phyloP scores from a whole-genome alignment of 148 eudicot genomes.

The Cornus florida region DNA sequence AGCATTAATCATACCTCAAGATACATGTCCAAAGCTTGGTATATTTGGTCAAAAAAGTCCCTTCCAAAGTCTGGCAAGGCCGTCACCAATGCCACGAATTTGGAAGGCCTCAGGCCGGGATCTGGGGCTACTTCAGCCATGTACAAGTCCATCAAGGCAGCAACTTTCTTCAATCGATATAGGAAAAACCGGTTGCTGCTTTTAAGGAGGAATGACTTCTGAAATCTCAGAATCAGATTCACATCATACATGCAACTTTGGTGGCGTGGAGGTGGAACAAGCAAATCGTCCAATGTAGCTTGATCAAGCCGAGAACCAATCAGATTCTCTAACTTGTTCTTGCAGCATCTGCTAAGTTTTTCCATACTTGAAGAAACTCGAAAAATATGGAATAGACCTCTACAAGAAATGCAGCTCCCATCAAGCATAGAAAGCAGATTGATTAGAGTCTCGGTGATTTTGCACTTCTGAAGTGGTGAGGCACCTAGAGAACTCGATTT shows the following conservation, averaged over 20 bases:
- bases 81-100: slow-evolving; percentile 40
- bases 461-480: slow-evolving; percentile 22
- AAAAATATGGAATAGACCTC: slow-evolving; percentile 36
- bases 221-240: slow-evolving; percentile 40
- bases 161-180: slow-evolving; percentile 41
- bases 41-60: slow-evolving; percentile 48
- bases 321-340: slow-evolving; percentile 37
- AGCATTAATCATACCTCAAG: slow-evolving; percentile 42
- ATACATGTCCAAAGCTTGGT: slow-evolving; percentile 48
- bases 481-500: slow-evolving; percentile 23
- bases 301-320: slow-evolving; percentile 61
- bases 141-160: slow-evolving; percentile 51
- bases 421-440: slow-evolving; percentile 40
- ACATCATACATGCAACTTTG: slow-evolving; percentile 38
- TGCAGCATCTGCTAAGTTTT: slow-evolving; percentile 24
- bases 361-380: slow-evolving; percentile 34
- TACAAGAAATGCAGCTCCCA: slow-evolving; percentile 32
- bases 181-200: slow-evolving; percentile 20
- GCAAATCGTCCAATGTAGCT: slow-evolving; percentile 49
- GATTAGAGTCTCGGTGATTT: slow-evolving; percentile 33
- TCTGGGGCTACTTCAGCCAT: slow-evolving; percentile 63
- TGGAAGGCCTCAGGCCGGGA: slow-evolving; percentile 38
- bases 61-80: slow-evolving; percentile 49
- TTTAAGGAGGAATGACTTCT: slow-evolving; percentile 35
- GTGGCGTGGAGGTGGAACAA: slow-evolving; percentile 37